Percentiles rank a stretch among this genome's conserved stretches.
Evolutionary conservation across 495 filamentous ascomycete species (phyloP).

Genomic region (Hypomontagnella submonticulosa): DNA sequence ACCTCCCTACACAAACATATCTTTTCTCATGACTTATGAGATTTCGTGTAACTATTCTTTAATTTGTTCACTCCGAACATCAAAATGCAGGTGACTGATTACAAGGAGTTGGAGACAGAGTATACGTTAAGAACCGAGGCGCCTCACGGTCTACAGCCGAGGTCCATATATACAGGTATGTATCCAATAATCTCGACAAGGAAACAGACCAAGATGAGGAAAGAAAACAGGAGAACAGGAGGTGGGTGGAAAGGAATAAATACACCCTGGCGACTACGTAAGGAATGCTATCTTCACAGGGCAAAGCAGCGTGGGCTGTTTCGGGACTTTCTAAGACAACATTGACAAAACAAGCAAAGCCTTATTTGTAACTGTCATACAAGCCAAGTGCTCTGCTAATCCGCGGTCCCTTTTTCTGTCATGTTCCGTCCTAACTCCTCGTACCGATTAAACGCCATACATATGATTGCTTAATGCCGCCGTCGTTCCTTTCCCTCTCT

Average conservation of each 20-base stretch:
- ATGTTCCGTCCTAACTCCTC: slow-evolving; percentile 31
- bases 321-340: slow-evolving; percentile 33
- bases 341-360: slow-evolving; percentile 18
- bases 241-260: slow-evolving; percentile 12
- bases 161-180: no score
- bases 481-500: slow-evolving; percentile 23
- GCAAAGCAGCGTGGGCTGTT: slow-evolving; percentile 29
- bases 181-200: not conserved
- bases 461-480: slow-evolving; percentile 44
- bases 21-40: no score
- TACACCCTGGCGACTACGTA: slow-evolving; percentile 30
- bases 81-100: no score
- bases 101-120: no score
- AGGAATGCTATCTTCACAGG: slow-evolving; percentile 39
- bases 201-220: no score
- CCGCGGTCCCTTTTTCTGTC: slow-evolving; percentile 33
- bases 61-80: no score
- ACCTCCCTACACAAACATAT: no score
- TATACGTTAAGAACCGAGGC: no score
- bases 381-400: slow-evolving; percentile 36
- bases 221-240: not conserved
- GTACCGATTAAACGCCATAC: slow-evolving; percentile 38
- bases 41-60: no score
- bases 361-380: slow-evolving; percentile 37
- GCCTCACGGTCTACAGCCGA: no score